phyloP scores from a whole-genome alignment of 306 rosid genomes.

The Comarum palustre region DNA sequence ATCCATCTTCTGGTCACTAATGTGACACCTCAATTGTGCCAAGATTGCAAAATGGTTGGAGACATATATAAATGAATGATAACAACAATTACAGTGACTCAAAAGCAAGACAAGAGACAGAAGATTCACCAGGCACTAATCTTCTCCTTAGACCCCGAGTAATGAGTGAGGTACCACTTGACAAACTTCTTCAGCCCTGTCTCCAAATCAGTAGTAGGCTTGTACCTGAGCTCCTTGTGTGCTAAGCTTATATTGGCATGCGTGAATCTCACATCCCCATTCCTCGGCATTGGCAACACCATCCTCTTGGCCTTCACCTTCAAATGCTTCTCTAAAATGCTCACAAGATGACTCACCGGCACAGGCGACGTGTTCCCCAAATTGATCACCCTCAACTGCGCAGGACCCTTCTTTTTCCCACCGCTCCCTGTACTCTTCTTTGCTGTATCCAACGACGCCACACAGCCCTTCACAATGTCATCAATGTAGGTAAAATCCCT shows the following conservation, averaged over 20 bases:
- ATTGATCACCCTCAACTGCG: slow-evolving; percentile 75
- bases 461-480: slow-evolving; percentile 71
- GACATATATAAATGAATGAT: slow-evolving; percentile 15
- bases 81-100: slow-evolving; percentile 12
- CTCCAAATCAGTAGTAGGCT: slow-evolving; percentile 68
- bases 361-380: slow-evolving; percentile 80
- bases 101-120: slow-evolving; percentile 16
- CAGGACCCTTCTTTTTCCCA: slow-evolving; percentile 74
- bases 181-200: slow-evolving; percentile 80
- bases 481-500: slow-evolving; percentile 88
- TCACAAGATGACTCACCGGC: slow-evolving; percentile 70
- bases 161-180: slow-evolving; percentile 60
- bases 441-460: slow-evolving; percentile 75
- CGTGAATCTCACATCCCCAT: slow-evolving; percentile 80
- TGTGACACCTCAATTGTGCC: slow-evolving; percentile 14
- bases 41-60: slow-evolving; percentile 14
- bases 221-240: slow-evolving; percentile 58
- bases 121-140: slow-evolving; percentile 50
- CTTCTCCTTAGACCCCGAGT: slow-evolving; percentile 48
- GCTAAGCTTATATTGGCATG: slow-evolving; percentile 84
- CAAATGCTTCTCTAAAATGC: slow-evolving; percentile 74
- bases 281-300: slow-evolving; percentile 64
- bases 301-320: slow-evolving; percentile 72
- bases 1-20: slow-evolving; percentile 19
- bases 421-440: slow-evolving; percentile 84